Evolutionary conservation across 768 basidiomycete genomes (phyloP).

Genomic region (Lactarius indigo): DNA sequence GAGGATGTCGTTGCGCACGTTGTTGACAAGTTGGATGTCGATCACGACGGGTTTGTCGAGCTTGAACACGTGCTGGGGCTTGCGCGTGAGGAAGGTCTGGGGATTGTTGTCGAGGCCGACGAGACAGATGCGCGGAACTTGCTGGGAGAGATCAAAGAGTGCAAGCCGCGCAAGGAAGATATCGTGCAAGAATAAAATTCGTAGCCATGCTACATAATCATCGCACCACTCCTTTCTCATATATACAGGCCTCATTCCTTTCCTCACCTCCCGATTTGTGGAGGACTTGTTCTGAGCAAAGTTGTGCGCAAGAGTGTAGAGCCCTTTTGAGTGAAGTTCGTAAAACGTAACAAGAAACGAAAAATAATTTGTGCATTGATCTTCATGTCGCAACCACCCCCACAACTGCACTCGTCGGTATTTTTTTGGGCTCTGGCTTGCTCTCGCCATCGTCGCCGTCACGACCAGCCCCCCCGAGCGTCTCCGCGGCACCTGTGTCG

Average conservation of each 20-base stretch:
- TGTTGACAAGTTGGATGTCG: conserved; percentile 91
- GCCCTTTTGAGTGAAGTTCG: not conserved
- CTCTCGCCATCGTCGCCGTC: not conserved
- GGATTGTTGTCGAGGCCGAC: conserved; percentile 77
- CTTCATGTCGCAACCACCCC: not conserved
- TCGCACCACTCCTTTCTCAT: not conserved
- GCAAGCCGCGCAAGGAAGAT: conserved; percentile 88
- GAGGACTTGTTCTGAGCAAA: not conserved
- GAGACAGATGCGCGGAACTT: conserved; percentile 79
- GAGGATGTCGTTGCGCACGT: conserved; percentile 85
- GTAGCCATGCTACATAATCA: conserved; percentile 17
- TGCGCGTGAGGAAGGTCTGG: conserved; percentile 83
- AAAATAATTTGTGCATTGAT: not conserved
- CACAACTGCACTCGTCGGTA: not conserved
- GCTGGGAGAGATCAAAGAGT: conserved; percentile 73
- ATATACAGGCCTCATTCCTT: conserved; percentile 7
- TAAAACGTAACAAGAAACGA: not conserved
- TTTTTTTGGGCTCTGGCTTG: not conserved
- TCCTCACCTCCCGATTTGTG: not conserved
- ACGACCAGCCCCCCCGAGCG: conserved; percentile 24
- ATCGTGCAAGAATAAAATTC: conserved; percentile 66
- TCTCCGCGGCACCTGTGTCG: conserved; percentile 41
- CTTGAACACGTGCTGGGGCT: conserved; percentile 90
- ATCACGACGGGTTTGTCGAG: conserved; percentile 94
- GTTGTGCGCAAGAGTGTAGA: not conserved